Percentiles rank a stretch among this genome's conserved stretches.
Conservation (phyloP, 2,329 filamentous ascomycete genomes). For the Aspergillus quadrilineatus region DNA sequence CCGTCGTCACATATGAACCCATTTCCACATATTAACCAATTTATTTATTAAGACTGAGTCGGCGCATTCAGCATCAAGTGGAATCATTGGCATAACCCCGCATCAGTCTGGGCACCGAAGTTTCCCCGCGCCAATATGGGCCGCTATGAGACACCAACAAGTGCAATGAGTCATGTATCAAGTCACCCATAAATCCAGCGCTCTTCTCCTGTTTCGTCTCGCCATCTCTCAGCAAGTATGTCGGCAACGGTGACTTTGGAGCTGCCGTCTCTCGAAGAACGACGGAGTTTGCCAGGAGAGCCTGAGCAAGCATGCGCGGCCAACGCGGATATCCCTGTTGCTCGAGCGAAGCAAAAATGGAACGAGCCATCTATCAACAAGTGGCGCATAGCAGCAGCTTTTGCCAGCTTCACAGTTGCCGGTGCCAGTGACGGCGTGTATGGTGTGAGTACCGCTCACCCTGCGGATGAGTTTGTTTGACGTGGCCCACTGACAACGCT, state of each 20-base stretch:
- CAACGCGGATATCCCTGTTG: neutral
- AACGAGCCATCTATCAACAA: conserved; percentile 20
- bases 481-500: conserved; percentile 13
- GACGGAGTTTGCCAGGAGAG: neutral
- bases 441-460: conserved; percentile 43
- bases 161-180: neutral
- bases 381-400: conserved; percentile 35
- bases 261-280: neutral
- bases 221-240: neutral
- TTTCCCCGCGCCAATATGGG: conserved; percentile 1
- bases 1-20: neutral
- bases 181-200: neutral
- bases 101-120: neutral
- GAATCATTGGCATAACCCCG: conserved; percentile 1
- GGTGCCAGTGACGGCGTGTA: conserved; percentile 58
- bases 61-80: neutral
- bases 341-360: conserved; percentile 20
- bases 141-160: neutral
- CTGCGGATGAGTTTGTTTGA: conserved; percentile 10
- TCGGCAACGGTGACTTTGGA: conserved; percentile 7
- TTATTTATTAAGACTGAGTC: neutral
- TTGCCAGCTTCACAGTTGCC: conserved; percentile 56
- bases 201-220: neutral
- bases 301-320: conserved; percentile 6
- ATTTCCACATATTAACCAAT: neutral